Base-by-base conservation (phyloP, 1,139 yeast species). In the Yamadazyma taylorii region DNA sequence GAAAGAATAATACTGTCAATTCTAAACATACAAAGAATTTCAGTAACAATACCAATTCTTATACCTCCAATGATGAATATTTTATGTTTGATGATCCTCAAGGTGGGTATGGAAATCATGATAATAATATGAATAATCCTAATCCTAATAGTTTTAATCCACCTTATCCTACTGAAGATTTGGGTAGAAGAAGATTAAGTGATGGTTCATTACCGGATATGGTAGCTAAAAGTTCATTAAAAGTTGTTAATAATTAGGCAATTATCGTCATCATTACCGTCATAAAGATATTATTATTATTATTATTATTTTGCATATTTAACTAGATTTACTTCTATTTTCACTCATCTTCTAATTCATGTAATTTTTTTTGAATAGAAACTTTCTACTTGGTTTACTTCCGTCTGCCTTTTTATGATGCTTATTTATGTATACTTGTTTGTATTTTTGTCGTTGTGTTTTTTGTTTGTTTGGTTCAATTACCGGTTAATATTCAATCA, bases 121-220 rank as follows among this genome's bases (percentile, higher is more conserved):
- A 27, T 16, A n/a, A 5, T 12, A 5, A 15, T 16, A n/a, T 7
- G n/a, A 15, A 15, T 17, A 9, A 27, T 15, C 30, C 30, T 16
- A n/a, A n/a, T n/a, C 21, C 21, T 19, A 27, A 27, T 16, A 27
- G 30, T n/a, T 49, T 34, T 41, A 45, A 24, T 13, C 39, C 41
- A 22, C 50, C 51, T 11, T 43, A 46, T 34, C 55, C 51, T 11
- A 43, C 41, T 14, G 51, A 49, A 52, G 74, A 67, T 47, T 58
- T 60, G 50, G 66, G 78, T 46, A 72, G 63, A 61, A 68, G 74
- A 50, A 66, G 85, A 44, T 73, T 82, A 47, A 80, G 87, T 55
- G 78, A 81, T 46, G 84, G 85, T 7, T 79, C 85, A n/a, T 62
- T 82, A 45, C 89, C 88, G 0, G 88, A 82, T 56, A 70, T 71